Conservation (phyloP, 495 filamentous ascomycete genomes). For the Terfezia boudieri region DNA sequence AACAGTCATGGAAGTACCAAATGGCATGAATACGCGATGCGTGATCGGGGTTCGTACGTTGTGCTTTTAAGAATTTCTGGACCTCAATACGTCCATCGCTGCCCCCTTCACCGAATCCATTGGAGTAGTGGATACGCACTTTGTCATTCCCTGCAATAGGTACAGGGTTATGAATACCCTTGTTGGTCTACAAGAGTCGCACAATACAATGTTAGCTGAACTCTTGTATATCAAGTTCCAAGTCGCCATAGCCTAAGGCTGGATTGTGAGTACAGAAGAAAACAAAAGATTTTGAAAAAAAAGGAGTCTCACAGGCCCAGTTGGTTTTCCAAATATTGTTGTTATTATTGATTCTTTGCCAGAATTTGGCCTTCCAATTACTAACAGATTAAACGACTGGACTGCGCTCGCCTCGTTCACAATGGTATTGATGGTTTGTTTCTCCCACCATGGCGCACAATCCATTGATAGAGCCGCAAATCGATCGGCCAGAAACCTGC, state of each 20-base stretch:
- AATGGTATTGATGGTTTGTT: conserved; percentile 5
- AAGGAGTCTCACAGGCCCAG: neutral
- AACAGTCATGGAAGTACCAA: conserved; percentile 10
- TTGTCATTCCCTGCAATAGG: conserved; percentile 3
- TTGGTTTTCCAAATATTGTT: conserved; percentile 4
- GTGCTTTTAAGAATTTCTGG: conserved; percentile 2
- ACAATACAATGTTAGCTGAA: no score
- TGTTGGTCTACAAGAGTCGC: neutral
- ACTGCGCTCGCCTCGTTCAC: neutral
- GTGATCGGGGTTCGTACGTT: neutral
- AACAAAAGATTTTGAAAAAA: no score
- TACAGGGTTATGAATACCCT: conserved; percentile 3
- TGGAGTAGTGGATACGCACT: conserved; percentile 5
- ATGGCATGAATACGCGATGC: conserved; percentile 6
- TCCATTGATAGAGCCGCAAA: neutral
- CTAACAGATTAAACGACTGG: conserved; percentile 3
- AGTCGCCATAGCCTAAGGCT: no score
- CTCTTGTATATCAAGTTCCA: neutral
- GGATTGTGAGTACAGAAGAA: no score
- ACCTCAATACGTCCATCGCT: conserved; percentile 3
- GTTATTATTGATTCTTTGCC: conserved; percentile 4
- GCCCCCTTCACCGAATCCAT: conserved; percentile 4
- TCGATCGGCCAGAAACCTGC: conserved; percentile 3
- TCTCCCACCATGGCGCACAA: conserved; percentile 7
- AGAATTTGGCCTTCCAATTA: conserved; percentile 2